phyloP scores from a whole-genome alignment of 2,329 filamentous ascomycete genomes.

The Aspergillaceae sp. region DNA sequence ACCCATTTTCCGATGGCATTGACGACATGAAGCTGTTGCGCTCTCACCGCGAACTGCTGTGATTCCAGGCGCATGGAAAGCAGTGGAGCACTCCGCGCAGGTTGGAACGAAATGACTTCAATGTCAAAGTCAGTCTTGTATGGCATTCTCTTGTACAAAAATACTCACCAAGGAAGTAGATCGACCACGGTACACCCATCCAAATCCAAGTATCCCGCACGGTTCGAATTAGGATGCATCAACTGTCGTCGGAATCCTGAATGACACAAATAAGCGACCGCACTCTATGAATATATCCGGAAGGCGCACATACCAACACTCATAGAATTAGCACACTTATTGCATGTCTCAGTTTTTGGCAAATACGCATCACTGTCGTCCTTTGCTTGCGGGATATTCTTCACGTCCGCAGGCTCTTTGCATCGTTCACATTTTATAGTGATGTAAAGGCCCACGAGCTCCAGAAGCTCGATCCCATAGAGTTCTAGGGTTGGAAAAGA shows the following conservation, averaged over 20 bases:
- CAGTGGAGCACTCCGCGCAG: constrained; percentile 65
- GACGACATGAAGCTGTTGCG: constrained; percentile 64
- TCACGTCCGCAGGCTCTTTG: constrained; percentile 63
- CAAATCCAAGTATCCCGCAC: constrained; percentile 70
- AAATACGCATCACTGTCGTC: constrained; percentile 31
- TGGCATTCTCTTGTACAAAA: too few species aligned
- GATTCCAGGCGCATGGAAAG: constrained; percentile 54
- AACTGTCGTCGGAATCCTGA: constrained; percentile 56
- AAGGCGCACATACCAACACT: constrained; percentile 31
- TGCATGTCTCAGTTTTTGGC: constrained; percentile 43
- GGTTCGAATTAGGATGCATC: constrained; percentile 63
- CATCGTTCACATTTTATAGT: constrained; percentile 72
- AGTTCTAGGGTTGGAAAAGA: constrained; percentile 72
- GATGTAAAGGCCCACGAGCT: constrained; percentile 58
- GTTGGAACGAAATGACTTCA: constrained; percentile 67
- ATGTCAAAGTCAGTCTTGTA: too few species aligned
- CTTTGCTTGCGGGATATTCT: constrained; percentile 52
- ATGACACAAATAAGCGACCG: neutral
- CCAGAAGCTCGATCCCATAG: constrained; percentile 66
- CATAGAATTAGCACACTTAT: constrained; percentile 46
- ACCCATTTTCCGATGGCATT: constrained; percentile 72
- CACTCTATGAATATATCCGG: neutral
- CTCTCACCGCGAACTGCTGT: constrained; percentile 66
- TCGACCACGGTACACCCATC: constrained; percentile 66
- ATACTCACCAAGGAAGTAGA: constrained; percentile 57